phyloP scores from a whole-genome alignment of 139 green algal genomes.

The Astrephomene gubernaculifera region DNA sequence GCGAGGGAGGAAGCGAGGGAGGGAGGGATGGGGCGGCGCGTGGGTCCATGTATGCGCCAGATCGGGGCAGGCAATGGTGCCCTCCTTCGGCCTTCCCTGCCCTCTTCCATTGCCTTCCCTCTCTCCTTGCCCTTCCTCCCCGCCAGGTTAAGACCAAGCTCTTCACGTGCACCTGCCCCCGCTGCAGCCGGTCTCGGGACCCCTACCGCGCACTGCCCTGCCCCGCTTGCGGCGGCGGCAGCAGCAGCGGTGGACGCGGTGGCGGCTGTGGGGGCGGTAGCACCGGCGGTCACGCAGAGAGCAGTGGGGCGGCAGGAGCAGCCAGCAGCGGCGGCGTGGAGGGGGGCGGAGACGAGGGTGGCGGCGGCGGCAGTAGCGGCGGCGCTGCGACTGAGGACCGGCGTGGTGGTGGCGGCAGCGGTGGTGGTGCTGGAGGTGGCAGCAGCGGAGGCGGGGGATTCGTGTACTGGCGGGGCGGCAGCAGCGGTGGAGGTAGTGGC shows the following conservation, averaged over 20 bases:
- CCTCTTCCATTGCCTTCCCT: no score
- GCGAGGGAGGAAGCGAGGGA: background rate
- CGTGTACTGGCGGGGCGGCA: constrained; percentile 1
- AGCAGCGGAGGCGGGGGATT: background rate
- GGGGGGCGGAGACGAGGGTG: background rate
- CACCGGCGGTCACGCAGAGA: no score
- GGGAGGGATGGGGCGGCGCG: background rate
- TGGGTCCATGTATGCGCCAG: background rate
- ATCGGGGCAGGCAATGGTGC: no score
- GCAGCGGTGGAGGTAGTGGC: background rate
- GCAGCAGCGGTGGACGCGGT: background rate
- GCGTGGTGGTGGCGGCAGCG: background rate
- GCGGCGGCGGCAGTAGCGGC: no score
- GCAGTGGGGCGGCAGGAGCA: no score
- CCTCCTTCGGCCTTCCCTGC: no score
- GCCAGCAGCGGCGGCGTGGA: no score
- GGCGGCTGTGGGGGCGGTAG: background rate
- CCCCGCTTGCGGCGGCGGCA: background rate
- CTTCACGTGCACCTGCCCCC: constrained; percentile 23
- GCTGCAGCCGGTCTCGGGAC: constrained; percentile 6
- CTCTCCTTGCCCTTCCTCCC: background rate
- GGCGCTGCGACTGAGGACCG: no score
- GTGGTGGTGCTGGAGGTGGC: background rate
- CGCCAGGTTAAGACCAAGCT: constrained; percentile 31
- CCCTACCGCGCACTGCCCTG: constrained; percentile 35